A percentile compares a stretch with the other conserved stretches of the same genome.
Conservation (phyloP, 2,329 filamentous ascomycete species). For the Verticillium isaacii region DNA sequence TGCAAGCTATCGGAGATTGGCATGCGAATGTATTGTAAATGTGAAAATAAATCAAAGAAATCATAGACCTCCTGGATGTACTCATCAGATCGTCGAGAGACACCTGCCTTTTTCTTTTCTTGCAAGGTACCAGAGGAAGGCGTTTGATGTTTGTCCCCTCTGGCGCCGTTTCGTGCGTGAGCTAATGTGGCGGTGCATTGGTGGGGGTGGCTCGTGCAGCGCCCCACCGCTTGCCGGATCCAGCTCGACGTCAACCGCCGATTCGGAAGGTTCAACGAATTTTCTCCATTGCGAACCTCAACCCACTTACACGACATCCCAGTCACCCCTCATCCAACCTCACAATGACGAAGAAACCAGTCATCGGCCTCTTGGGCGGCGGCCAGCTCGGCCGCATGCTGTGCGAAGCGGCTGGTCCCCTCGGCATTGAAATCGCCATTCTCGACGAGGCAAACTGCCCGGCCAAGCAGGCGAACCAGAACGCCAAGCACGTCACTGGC, state of each 20-base stretch:
- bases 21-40: background rate
- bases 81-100: too few relatives aligned
- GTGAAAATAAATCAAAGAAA: too few relatives aligned
- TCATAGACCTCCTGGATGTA: too few relatives aligned
- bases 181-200: background rate
- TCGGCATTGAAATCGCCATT: conserved; percentile 74
- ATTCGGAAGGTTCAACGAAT: background rate
- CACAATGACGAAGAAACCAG: conserved; percentile 26
- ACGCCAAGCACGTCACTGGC: conserved; percentile 69
- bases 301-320: background rate
- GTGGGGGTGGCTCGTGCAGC: background rate
- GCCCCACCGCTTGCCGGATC: background rate
- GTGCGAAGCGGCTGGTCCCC: conserved; percentile 70
- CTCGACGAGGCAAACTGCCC: conserved; percentile 74
- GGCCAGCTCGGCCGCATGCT: conserved; percentile 92
- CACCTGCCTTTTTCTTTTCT: too few relatives aligned
- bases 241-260: background rate
- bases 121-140: too few relatives aligned
- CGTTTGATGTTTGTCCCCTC: too few relatives aligned
- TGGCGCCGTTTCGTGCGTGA: too few relatives aligned
- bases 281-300: background rate
- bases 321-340: background rate
- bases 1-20: background rate
- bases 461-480: conserved; percentile 80
- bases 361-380: conserved; percentile 50